These are phyloP conservation scores for Colletotrichum euphorbiae DNA, from an alignment of 2,329 filamentous ascomycete genomes.

Conservation along the genomic window DNA sequence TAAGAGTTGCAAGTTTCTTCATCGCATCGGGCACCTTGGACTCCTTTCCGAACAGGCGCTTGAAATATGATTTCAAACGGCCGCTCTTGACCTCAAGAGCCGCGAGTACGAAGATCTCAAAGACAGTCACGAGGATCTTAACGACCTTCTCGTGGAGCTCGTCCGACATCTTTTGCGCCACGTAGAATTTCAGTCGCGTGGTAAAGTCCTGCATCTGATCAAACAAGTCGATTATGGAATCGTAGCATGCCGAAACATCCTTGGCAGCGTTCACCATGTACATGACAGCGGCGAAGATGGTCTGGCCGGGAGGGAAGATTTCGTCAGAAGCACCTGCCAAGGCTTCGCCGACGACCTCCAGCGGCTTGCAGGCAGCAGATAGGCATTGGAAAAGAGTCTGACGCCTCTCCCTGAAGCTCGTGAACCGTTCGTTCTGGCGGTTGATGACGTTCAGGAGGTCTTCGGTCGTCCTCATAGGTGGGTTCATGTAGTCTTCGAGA, in stretches of 20 bases:
- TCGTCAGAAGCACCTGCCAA: constrained; percentile 51
- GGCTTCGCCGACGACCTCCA: constrained; percentile 55
- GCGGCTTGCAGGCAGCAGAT: constrained; percentile 48
- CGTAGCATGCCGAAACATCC: constrained; percentile 58
- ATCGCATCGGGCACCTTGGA: constrained; percentile 55
- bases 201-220: constrained; percentile 58
- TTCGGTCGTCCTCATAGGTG: constrained; percentile 48
- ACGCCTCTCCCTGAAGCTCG: constrained; percentile 51
- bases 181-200: constrained; percentile 54
- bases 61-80: constrained; percentile 55
- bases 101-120: constrained; percentile 58
- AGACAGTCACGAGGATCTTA: constrained; percentile 55
- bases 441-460: constrained; percentile 50
- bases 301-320: constrained; percentile 54
- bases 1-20: constrained; percentile 54
- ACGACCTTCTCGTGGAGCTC: constrained; percentile 54
- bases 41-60: constrained; percentile 53
- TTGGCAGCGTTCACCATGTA: constrained; percentile 58
- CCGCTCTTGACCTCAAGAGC: constrained; percentile 56
- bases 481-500: constrained; percentile 49
- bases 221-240: constrained; percentile 59
- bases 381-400: constrained; percentile 51
- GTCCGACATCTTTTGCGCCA: constrained; percentile 51
- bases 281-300: constrained; percentile 56
- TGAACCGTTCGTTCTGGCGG: constrained; percentile 51